These are phyloP conservation scores for Ophiostoma ulmi DNA, from an alignment of 2,329 filamentous ascomycete species.

Conservation along the genomic window DNA sequence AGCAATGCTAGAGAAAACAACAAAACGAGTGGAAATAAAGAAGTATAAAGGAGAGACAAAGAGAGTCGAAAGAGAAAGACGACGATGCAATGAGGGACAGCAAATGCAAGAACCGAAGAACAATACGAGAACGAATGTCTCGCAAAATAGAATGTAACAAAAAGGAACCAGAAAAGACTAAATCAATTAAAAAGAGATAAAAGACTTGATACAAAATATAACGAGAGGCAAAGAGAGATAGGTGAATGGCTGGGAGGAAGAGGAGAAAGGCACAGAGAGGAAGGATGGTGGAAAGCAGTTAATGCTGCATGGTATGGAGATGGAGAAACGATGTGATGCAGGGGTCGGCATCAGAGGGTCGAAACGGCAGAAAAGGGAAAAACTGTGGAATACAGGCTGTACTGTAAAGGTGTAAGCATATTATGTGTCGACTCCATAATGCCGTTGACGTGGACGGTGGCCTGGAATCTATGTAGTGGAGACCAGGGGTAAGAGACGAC, in stretches of 20 bases:
- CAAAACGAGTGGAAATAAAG: neutral
- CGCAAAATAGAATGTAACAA: neutral
- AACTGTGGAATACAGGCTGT: neutral
- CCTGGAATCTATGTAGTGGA: too few species aligned
- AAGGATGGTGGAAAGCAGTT: slow-evolving; percentile 15
- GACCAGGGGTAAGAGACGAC: neutral
- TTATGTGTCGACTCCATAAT: neutral
- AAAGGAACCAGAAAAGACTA: neutral
- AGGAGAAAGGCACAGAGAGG: slow-evolving; percentile 6
- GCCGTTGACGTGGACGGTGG: slow-evolving; percentile 10
- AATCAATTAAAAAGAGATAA: slow-evolving; percentile 13
- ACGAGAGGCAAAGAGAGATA: neutral
- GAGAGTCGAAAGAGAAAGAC: neutral
- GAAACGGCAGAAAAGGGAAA: slow-evolving; percentile 5
- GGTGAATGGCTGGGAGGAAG: slow-evolving; percentile 13
- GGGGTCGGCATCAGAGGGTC: slow-evolving; percentile 15
- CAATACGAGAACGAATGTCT: slow-evolving; percentile 17
- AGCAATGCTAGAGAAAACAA: neutral
- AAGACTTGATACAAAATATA: neutral
- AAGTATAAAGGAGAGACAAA: slow-evolving; percentile 6
- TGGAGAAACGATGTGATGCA: slow-evolving; percentile 21
- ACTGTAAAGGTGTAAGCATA: neutral
- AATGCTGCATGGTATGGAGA: slow-evolving; percentile 15
- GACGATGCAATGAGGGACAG: slow-evolving; percentile 10
- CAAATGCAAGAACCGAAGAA: slow-evolving; percentile 1